These are phyloP conservation scores for Aspergillus sergii DNA, from an alignment of 2,329 filamentous ascomycete genomes.

Conservation along the genomic window DNA sequence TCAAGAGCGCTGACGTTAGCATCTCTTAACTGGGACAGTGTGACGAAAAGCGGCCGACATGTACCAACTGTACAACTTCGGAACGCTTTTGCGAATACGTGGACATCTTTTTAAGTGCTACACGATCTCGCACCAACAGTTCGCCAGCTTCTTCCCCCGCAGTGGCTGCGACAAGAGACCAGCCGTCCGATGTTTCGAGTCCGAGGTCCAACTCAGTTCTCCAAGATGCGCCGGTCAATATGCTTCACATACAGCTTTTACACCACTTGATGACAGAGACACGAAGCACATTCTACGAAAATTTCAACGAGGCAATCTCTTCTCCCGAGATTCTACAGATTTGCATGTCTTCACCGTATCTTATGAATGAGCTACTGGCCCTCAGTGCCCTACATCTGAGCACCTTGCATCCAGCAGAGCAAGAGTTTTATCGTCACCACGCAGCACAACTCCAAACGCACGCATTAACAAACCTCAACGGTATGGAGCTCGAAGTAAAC, in stretches of 20 bases:
- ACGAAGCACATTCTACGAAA: background rate
- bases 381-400: constrained; percentile 50
- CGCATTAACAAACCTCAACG: constrained; percentile 23
- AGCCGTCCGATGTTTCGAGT: background rate
- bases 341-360: constrained; percentile 39
- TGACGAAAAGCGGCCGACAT: constrained; percentile 36
- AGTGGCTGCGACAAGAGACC: background rate
- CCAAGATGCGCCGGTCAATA: constrained; percentile 26
- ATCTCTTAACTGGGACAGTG: constrained; percentile 26
- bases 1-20: background rate
- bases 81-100: constrained; percentile 24
- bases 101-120: background rate
- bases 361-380: constrained; percentile 53
- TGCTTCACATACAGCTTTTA: constrained; percentile 35
- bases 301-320: background rate
- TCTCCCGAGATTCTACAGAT: constrained; percentile 9
- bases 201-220: background rate
- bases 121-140: background rate
- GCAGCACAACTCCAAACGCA: constrained; percentile 41
- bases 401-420: constrained; percentile 40
- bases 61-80: constrained; percentile 34
- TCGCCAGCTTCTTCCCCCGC: constrained; percentile 1
- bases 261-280: constrained; percentile 27
- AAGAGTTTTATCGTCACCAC: constrained; percentile 29
- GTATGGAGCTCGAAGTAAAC: constrained; percentile 8